phyloP scores from a whole-genome alignment of 2,329 filamentous ascomycete genomes.

The Neofusicoccum ribis region DNA sequence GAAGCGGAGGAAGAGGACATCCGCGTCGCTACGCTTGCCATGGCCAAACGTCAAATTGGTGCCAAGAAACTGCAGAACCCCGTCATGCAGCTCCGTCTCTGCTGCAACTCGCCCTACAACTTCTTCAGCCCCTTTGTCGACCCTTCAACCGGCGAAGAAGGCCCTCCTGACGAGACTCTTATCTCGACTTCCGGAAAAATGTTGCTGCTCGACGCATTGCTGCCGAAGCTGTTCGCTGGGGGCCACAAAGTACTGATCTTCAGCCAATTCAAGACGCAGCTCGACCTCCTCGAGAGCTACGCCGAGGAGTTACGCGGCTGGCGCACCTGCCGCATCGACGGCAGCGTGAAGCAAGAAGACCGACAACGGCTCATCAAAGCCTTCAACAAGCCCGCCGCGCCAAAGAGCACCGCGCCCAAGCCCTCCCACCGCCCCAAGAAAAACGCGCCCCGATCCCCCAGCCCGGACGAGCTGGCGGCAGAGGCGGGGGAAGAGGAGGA shows the following conservation, averaged over 20 bases:
- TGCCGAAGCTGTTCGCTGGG: conserved; percentile 70
- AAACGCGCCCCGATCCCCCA: conserved; percentile 11
- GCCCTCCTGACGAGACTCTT: conserved; percentile 70
- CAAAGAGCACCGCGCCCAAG: conserved; percentile 29
- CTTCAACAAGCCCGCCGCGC: conserved; percentile 45
- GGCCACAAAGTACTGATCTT: conserved; percentile 94
- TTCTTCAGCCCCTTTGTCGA: conserved; percentile 84
- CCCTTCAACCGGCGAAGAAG: conserved; percentile 46
- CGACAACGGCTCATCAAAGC: conserved; percentile 51
- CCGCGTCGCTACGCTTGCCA: conserved; percentile 66
- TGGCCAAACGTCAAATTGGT: conserved; percentile 84
- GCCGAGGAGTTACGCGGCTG: conserved; percentile 74
- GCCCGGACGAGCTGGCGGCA: conserved; percentile 25
- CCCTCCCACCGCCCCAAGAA: neutral
- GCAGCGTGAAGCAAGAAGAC: conserved; percentile 71
- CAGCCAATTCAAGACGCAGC: conserved; percentile 91
- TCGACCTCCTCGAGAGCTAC: conserved; percentile 89
- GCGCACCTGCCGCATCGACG: conserved; percentile 88
- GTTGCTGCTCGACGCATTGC: conserved; percentile 83
- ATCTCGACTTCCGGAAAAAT: conserved; percentile 92
- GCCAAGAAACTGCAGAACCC: conserved; percentile 92
- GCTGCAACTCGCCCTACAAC: conserved; percentile 92
- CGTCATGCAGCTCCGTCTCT: conserved; percentile 84
- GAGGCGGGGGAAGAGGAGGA: neutral
- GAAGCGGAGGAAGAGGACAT: conserved; percentile 63